A percentile compares a stretch with the other conserved stretches of the same genome.
These are phyloP conservation scores for Zizania latifolia DNA, from an alignment of 176 grass and related monocot species.

Conservation along the genomic window DNA sequence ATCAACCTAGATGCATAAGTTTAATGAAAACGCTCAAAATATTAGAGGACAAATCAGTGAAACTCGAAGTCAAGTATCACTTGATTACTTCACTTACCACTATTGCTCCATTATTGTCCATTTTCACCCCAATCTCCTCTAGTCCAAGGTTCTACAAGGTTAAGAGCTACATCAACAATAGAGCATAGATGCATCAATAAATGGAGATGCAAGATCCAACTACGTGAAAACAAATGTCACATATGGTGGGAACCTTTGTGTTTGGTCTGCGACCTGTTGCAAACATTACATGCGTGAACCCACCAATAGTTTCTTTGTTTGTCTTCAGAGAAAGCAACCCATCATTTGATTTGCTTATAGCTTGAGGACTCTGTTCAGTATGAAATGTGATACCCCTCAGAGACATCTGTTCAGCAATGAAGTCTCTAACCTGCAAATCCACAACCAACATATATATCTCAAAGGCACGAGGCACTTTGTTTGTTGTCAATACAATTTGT, in stretches of 20 bases:
- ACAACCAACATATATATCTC: background rate
- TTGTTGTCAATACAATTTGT: background rate
- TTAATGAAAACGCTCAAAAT: background rate
- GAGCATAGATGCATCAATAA: background rate
- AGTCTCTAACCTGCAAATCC: constrained; percentile 60
- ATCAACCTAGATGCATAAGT: constrained; percentile 45
- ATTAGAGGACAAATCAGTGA: background rate
- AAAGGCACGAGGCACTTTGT: constrained; percentile 13
- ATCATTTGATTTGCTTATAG: constrained; percentile 57
- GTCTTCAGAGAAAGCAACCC: constrained; percentile 71
- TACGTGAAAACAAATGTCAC: background rate
- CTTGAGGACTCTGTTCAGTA: constrained; percentile 64
- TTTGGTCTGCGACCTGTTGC: constrained; percentile 77
- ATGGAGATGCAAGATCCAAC: background rate
- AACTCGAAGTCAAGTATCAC: background rate
- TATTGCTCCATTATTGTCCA: constrained; percentile 58
- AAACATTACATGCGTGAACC: constrained; percentile 86
- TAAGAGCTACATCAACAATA: constrained; percentile 6
- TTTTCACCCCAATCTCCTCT: constrained; percentile 64
- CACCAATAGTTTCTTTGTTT: constrained; percentile 66
- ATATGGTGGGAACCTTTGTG: constrained; percentile 40
- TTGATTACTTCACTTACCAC: constrained; percentile 44
- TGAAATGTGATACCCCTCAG: constrained; percentile 67
- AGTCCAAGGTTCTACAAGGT: constrained; percentile 61
- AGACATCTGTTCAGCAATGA: constrained; percentile 73